A percentile compares a stretch with the other conserved stretches of the same genome.
Conservation (phyloP, 371 early-diverging fungal genomes). For the Apophysomyces sp. region DNA sequence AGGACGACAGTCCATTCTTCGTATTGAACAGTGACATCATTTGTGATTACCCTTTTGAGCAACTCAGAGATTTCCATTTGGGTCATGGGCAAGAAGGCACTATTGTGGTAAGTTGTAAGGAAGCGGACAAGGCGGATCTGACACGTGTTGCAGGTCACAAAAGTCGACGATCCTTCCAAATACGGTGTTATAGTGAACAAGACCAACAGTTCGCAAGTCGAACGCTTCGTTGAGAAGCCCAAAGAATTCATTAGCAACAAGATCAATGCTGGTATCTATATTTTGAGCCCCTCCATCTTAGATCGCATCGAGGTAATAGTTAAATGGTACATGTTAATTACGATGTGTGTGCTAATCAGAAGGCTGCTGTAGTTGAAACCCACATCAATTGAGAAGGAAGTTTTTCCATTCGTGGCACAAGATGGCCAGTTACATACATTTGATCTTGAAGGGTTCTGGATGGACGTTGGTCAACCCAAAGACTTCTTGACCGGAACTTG, state of each 20-base stretch:
- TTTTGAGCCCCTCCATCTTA: conserved; percentile 91
- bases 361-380: conserved; percentile 71
- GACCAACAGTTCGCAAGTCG: conserved; percentile 72
- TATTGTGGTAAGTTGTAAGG: conserved; percentile 71
- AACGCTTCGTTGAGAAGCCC: conserved; percentile 99
- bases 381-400: conserved; percentile 98
- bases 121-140: not conserved
- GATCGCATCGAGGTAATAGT: conserved; percentile 84
- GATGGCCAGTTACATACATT: conserved; percentile 89
- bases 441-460: conserved; percentile 99
- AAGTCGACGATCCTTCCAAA: conserved; percentile 98
- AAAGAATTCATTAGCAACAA: conserved; percentile 92
- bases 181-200: conserved; percentile 96
- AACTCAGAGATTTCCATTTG: conserved; percentile 87
- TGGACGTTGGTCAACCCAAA: conserved; percentile 99
- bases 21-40: conserved; percentile 99
- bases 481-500: conserved; percentile 97
- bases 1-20: conserved; percentile 96
- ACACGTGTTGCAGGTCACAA: conserved; percentile 71
- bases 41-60: conserved; percentile 96
- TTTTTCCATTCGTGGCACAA: conserved; percentile 95
- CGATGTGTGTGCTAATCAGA: not conserved
- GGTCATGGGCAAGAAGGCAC: conserved; percentile 94
- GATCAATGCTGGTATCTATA: conserved; percentile 99
- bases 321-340: not conserved